Evolutionary conservation across 805 yeast species (phyloP).

Genomic region (Debaryomyces maramus): DNA sequence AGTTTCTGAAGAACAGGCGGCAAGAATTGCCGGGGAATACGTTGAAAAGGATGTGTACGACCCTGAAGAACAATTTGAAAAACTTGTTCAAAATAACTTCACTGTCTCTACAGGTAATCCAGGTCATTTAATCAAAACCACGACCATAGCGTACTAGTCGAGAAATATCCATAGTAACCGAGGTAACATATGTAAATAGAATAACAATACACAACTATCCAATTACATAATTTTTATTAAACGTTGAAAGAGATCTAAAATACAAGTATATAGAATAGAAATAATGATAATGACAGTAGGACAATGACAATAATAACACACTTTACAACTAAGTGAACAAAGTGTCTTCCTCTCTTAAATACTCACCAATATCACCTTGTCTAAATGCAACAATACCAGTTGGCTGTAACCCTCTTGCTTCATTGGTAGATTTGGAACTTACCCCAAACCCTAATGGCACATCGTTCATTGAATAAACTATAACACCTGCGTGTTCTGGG

Average conservation of each 20-base stretch:
- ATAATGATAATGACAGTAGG: background rate
- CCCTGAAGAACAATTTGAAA: constrained; percentile 28
- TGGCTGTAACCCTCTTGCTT: constrained; percentile 85
- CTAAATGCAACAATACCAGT: constrained; percentile 93
- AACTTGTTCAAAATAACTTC: constrained; percentile 27
- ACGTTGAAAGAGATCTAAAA: constrained; percentile 1
- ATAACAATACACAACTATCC: constrained; percentile 2
- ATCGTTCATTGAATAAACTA: constrained; percentile 88
- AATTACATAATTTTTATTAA: constrained; percentile 1
- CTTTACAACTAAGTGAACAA: constrained; percentile 63
- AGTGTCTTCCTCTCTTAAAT: constrained; percentile 96
- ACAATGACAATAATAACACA: background rate
- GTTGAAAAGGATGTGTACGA: constrained; percentile 13
- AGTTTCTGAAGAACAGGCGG: constrained; percentile 9
- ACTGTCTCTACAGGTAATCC: constrained; percentile 44
- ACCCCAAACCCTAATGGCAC: constrained; percentile 95
- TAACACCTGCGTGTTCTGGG: constrained; percentile 96
- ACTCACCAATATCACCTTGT: constrained; percentile 97
- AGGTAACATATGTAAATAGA: constrained; percentile 8
- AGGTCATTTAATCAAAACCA: constrained; percentile 32
- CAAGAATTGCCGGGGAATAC: constrained; percentile 7
- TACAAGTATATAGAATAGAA: constrained; percentile 1
- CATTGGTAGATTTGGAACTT: constrained; percentile 86
- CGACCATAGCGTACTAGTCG: constrained; percentile 24
- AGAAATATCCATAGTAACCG: background rate